A percentile compares a stretch with the other conserved stretches of the same genome.
phyloP scores from a whole-genome alignment of 805 yeast genomes.

The Kuraishia borneana region DNA sequence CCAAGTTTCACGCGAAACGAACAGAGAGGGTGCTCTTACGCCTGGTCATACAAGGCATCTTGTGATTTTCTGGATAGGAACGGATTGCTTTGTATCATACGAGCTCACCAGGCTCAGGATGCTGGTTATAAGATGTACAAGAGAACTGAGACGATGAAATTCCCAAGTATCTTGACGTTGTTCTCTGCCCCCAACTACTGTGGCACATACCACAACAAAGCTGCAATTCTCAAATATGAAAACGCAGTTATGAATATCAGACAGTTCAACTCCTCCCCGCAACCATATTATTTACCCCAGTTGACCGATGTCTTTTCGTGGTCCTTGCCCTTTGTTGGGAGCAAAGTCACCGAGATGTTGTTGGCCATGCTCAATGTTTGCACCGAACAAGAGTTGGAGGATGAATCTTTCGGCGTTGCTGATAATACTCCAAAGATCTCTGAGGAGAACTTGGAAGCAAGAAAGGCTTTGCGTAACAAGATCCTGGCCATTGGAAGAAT shows the following conservation, averaged over 20 bases:
- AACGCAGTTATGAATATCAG: constrained; percentile 89
- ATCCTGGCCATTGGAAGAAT: constrained; percentile 94
- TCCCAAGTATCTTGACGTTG: constrained; percentile 82
- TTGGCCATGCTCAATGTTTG: constrained; percentile 85
- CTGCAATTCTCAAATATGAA: constrained; percentile 88
- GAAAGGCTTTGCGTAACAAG: constrained; percentile 60
- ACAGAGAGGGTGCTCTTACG: constrained; percentile 86
- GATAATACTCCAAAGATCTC: constrained; percentile 2
- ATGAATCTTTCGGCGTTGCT: constrained; percentile 33
- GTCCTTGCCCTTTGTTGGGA: constrained; percentile 97
- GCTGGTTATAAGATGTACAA: constrained; percentile 94
- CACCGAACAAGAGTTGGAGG: constrained; percentile 87
- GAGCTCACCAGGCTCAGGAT: constrained; percentile 98
- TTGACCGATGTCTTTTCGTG: constrained; percentile 96
- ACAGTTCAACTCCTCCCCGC: constrained; percentile 87
- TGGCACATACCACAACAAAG: constrained; percentile 88
- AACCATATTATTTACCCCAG: constrained; percentile 95
- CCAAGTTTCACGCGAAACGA: constrained; percentile 49
- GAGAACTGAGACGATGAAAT: constrained; percentile 71
- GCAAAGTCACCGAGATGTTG: constrained; percentile 88
- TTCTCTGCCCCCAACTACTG: constrained; percentile 94
- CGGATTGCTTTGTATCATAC: constrained; percentile 68
- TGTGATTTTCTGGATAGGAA: constrained; percentile 71
- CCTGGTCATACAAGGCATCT: constrained; percentile 74
- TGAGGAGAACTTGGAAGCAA: constrained; percentile 15